Base-by-base conservation (phyloP, 169 alveolate species). In the Fabrea salina region DNA sequence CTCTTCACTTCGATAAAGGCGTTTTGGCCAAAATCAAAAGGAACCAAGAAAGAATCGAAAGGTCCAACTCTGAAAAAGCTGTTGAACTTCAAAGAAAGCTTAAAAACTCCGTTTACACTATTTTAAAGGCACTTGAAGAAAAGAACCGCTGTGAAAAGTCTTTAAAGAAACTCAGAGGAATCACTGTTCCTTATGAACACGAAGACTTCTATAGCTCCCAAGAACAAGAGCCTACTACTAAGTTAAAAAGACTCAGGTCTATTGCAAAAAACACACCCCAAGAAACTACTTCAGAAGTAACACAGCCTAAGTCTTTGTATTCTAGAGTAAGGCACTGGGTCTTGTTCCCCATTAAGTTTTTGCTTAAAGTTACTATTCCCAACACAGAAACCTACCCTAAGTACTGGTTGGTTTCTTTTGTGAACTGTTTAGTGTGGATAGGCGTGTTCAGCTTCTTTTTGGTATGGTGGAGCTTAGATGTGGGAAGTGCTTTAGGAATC, bases 11-110 rank as follows among this genome's bases (percentile, higher is more conserved):
- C 35, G 44, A 68, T 43, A 68, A 30, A 47, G 78, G 78, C 32
- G 67, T 68, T 22, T 44, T 68, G 16, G 78, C 78, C 7, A 68
- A 68, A 47, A 68, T 68, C 43, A 68, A 41, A 8, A 13, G 67
- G 25, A 68, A 39, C 4, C 61, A 68, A 30, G 19, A 25, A 1
- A 33, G 35, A 43, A 33, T 68, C 11, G 57, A 25, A 11, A 40
- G 35, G 35, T 19, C 37, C 25, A 25, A 37, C 1, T 40, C 57
- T 40, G 41, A 68, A 1, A n/a, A 32, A 61, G 3, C 1, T 3
- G 30, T 13, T 16, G 78, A 68, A 30, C 4, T 47, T 8, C 11
- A 43, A 8, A 43, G 50, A 27, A 37, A 30, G 2, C 30, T 68
- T 16, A 68, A 68, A 47, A 41, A 68, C 27, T 0, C 2, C n/a